Conservation (phyloP, 2,329 filamentous ascomycete species). For the Fusarium odoratissimum region DNA sequence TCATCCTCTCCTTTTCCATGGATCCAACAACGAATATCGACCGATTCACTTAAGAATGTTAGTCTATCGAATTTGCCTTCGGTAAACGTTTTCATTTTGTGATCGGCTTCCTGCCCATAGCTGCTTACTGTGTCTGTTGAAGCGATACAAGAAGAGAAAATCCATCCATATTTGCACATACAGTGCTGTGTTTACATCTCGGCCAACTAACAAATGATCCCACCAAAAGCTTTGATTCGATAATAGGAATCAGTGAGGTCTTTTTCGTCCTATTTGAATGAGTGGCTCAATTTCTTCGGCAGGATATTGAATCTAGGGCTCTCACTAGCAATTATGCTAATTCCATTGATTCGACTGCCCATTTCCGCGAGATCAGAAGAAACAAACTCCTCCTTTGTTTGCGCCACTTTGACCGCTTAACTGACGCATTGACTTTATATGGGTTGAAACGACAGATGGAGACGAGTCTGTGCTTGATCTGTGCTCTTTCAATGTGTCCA, state of each 20-base stretch:
- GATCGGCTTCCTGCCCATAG: not conserved
- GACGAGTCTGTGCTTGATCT: conserved; percentile 26
- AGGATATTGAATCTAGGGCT: not conserved
- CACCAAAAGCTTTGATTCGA: not conserved
- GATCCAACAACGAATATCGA: not conserved
- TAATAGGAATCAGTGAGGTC: not conserved
- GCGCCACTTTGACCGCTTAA: conserved; percentile 34
- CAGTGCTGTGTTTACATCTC: conserved; percentile 6
- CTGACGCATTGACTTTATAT: conserved; percentile 29
- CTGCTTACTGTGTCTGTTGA: not conserved
- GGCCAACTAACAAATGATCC: not conserved
- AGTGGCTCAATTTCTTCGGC: not conserved
- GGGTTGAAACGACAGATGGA: conserved; percentile 40
- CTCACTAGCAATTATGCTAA: not conserved
- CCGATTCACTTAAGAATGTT: not conserved
- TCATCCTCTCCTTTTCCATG: conserved; percentile 23
- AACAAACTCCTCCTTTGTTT: conserved; percentile 32
- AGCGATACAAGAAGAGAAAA: not conserved
- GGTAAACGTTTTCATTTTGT: not conserved
- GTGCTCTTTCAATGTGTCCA: not conserved
- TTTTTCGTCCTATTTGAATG: not conserved
- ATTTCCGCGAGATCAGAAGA: conserved; percentile 5
- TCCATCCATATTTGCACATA: conserved; percentile 1
- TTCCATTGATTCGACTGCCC: not conserved
- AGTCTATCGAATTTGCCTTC: conserved; percentile 4